Percentiles rank a stretch among this genome's conserved stretches.
phyloP scores from a whole-genome alignment of 805 yeast genomes.

The Candida patagonica region DNA sequence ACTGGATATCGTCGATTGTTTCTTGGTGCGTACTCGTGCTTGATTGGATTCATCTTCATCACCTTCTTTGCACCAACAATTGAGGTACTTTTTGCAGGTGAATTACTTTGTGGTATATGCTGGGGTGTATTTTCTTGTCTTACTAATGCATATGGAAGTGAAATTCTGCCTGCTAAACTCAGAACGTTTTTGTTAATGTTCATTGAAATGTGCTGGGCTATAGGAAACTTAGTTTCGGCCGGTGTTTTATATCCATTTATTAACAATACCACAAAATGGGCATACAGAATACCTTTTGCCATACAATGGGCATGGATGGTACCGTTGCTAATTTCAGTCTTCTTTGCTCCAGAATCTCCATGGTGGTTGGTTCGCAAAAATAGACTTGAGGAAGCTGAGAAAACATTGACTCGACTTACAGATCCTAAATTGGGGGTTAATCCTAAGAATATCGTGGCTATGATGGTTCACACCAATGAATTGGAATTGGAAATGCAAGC shows the following conservation, averaged over 20 bases:
- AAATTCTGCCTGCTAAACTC: constrained; percentile 43
- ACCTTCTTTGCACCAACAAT: constrained; percentile 37
- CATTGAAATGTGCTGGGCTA: constrained; percentile 44
- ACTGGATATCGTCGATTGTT: constrained; percentile 35
- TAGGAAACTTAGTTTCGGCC: constrained; percentile 47
- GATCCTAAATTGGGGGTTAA: constrained; percentile 1
- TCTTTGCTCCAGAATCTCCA: constrained; percentile 51
- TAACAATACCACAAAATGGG: constrained; percentile 21
- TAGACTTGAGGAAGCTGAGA: constrained; percentile 34
- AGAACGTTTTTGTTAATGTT: constrained; percentile 41
- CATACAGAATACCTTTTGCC: constrained; percentile 14
- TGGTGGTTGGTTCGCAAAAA: constrained; percentile 44
- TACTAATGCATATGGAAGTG: constrained; percentile 45
- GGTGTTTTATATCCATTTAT: constrained; percentile 37
- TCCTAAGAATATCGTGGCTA: neutral
- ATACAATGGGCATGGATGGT: constrained; percentile 16
- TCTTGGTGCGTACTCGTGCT: constrained; percentile 24
- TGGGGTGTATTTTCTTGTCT: constrained; percentile 48
- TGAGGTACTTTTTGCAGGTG: constrained; percentile 31
- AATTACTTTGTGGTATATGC: constrained; percentile 32
- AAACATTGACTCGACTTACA: constrained; percentile 6
- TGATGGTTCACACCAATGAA: constrained; percentile 29
- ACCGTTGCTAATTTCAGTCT: constrained; percentile 21
- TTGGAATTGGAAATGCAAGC: constrained; percentile 9
- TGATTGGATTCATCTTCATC: constrained; percentile 35